Evolutionary conservation across 345 rosid species (phyloP).

Genomic region (Syzygium oleosum): DNA sequence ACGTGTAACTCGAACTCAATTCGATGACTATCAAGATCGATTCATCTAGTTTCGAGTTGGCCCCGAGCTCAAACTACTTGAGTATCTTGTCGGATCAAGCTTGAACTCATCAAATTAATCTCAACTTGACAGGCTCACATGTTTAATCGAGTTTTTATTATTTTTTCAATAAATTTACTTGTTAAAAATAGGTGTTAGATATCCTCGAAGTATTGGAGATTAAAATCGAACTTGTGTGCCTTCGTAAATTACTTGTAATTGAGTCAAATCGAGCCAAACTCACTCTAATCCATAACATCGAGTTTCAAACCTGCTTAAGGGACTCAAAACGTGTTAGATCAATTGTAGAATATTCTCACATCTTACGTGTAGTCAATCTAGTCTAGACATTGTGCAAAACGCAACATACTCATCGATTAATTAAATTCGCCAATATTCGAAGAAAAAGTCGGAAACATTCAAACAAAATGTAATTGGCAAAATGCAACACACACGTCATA

Average conservation of each 20-base stretch:
- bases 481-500: too few relatives aligned
- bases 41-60: background rate
- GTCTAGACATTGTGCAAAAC: too few relatives aligned
- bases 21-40: background rate
- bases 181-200: background rate
- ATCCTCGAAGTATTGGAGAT: background rate
- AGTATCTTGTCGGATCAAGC: background rate
- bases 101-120: background rate
- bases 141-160: background rate
- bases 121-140: too few relatives aligned
- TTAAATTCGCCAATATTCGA: too few relatives aligned
- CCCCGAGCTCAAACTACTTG: background rate
- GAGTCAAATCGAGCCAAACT: background rate
- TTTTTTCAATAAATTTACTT: background rate
- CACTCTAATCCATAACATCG: background rate
- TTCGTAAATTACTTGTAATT: background rate
- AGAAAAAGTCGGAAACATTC: too few relatives aligned
- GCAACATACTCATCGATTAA: too few relatives aligned
- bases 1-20: background rate
- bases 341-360: background rate
- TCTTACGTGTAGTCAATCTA: too few relatives aligned
- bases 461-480: too few relatives aligned
- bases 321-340: background rate
- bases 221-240: background rate
- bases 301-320: background rate